These are phyloP conservation scores for Colletotrichum agaves DNA, from an alignment of 2,329 filamentous ascomycete species.

Conservation along the genomic window DNA sequence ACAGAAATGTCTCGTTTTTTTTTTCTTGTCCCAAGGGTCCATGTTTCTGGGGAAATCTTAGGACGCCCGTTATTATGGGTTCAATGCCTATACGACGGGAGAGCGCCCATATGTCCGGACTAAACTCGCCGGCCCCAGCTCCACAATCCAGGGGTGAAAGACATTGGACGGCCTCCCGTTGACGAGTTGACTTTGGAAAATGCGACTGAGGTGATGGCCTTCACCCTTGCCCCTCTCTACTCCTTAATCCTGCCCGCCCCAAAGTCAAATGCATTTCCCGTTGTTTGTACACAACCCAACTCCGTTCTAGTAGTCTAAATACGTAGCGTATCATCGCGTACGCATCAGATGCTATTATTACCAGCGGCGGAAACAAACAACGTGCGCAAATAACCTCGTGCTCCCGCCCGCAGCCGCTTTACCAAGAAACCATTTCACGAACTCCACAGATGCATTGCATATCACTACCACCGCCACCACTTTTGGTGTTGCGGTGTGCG, in stretches of 20 bases:
- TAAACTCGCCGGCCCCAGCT: neutral
- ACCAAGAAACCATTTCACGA: neutral
- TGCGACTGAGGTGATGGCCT: neutral
- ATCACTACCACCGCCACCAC: neutral
- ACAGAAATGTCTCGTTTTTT: neutral
- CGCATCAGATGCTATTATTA: neutral
- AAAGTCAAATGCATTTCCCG: constrained; percentile 18
- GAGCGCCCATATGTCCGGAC: constrained; percentile 2
- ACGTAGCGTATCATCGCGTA: neutral
- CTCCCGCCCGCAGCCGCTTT: neutral
- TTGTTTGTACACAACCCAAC: neutral
- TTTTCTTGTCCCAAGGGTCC: constrained; percentile 5
- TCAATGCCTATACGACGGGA: neutral
- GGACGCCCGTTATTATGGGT: neutral
- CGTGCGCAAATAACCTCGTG: constrained; percentile 16
- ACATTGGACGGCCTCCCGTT: neutral
- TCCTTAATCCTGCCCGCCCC: neutral
- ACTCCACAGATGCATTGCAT: neutral
- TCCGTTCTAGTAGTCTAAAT: neutral
- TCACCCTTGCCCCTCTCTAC: neutral
- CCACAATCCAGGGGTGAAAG: constrained; percentile 1
- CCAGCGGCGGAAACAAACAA: constrained; percentile 5
- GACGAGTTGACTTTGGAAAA: neutral
- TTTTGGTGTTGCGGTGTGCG: neutral
- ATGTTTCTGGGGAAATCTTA: constrained; percentile 9